Evolutionary conservation across 441 rosid genomes (phyloP).

Genomic region (Brassica balearica): DNA sequence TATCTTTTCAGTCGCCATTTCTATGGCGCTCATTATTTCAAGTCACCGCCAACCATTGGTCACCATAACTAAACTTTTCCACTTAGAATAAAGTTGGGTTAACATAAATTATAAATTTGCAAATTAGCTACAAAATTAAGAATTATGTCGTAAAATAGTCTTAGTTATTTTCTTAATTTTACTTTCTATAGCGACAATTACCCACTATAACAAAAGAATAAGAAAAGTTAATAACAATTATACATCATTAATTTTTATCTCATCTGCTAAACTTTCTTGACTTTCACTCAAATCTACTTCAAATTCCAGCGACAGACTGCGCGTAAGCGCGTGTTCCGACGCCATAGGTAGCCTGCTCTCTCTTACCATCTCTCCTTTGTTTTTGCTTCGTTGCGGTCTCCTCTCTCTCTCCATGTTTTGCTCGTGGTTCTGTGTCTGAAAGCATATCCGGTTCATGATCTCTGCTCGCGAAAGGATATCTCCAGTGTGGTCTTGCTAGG

Average conservation of each 20-base stretch:
- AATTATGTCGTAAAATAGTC: slow-evolving; percentile 2
- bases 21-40: not conserved
- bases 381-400: not conserved
- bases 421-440: not conserved
- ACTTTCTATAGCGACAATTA: not conserved
- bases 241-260: no score
- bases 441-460: not conserved
- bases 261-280: no score
- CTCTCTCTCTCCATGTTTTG: not conserved
- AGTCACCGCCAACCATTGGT: not conserved
- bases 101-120: not conserved
- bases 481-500: not conserved
- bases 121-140: not conserved
- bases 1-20: not conserved
- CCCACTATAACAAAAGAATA: not conserved
- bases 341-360: not conserved
- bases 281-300: no score
- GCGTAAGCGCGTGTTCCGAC: not conserved
- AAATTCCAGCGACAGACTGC: no score
- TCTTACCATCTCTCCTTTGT: not conserved
- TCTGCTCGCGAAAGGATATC: not conserved
- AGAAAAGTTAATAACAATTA: not conserved
- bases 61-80: not conserved
- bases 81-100: not conserved
- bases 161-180: not conserved